Evolutionary conservation across 768 basidiomycete species (phyloP).

Genomic region (Neoboletus brunneissimus): DNA sequence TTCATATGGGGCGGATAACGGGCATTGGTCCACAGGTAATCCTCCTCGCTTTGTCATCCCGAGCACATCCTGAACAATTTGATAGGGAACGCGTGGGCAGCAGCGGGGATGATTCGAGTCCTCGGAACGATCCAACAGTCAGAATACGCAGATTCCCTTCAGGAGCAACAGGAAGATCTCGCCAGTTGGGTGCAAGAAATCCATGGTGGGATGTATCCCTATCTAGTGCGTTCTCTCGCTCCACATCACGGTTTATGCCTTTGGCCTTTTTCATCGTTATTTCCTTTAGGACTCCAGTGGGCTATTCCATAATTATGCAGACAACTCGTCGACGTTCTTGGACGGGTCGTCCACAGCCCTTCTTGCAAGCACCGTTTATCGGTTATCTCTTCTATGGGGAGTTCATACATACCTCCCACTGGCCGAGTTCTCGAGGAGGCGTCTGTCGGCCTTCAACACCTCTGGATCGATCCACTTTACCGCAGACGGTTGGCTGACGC

Average conservation of each 20-base stretch:
- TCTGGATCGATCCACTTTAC: slow-evolving; percentile 46
- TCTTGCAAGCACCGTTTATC: slow-evolving; percentile 73
- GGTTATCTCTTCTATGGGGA: slow-evolving; percentile 55
- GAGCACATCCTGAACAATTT: not conserved
- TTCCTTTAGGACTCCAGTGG: slow-evolving; percentile 9
- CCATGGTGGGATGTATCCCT: slow-evolving; percentile 63
- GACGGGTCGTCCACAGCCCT: slow-evolving; percentile 75
- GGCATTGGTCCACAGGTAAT: slow-evolving; percentile 78
- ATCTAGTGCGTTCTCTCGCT: slow-evolving; percentile 44
- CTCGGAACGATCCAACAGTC: slow-evolving; percentile 70
- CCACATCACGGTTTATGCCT: not conserved
- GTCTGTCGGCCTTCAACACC: slow-evolving; percentile 29
- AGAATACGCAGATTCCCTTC: slow-evolving; percentile 46
- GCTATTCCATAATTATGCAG: slow-evolving; percentile 69
- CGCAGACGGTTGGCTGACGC: slow-evolving; percentile 62
- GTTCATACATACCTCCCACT: slow-evolving; percentile 49
- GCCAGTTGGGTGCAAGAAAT: slow-evolving; percentile 69
- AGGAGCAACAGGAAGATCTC: slow-evolving; percentile 55
- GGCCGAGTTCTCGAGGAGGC: slow-evolving; percentile 55
- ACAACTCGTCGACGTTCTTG: slow-evolving; percentile 55
- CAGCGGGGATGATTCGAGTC: slow-evolving; percentile 83
- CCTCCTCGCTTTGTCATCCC: not conserved
- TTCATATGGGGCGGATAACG: slow-evolving; percentile 47
- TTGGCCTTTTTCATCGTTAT: not conserved
- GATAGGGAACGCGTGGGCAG: slow-evolving; percentile 85